phyloP scores from a whole-genome alignment of 352 stramenopile species.

The Globisporangium perplexum region DNA sequence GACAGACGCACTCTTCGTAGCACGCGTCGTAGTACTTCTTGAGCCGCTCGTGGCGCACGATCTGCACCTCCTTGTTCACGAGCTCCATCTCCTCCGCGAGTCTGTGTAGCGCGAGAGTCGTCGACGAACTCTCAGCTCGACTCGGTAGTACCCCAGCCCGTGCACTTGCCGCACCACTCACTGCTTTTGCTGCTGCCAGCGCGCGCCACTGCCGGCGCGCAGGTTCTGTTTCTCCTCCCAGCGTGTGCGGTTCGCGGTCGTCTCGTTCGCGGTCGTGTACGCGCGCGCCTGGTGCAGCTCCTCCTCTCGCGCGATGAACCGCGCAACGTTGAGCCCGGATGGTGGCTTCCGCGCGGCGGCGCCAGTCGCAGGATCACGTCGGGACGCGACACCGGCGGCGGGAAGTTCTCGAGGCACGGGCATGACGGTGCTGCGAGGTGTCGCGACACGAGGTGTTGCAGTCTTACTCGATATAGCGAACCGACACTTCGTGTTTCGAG shows the following conservation, averaged over 20 bases:
- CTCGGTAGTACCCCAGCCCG: too few species aligned
- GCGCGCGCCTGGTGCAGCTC: conserved; percentile 56
- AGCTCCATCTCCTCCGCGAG: conserved; percentile 70
- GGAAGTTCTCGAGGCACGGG: conserved; percentile 43
- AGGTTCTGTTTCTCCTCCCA: conserved; percentile 80
- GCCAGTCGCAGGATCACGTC: conserved; percentile 15
- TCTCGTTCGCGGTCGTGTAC: conserved; percentile 47
- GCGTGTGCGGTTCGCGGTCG: conserved; percentile 39
- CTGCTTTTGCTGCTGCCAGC: conserved; percentile 51
- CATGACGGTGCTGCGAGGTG: conserved; percentile 17
- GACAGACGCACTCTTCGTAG: conserved; percentile 61
- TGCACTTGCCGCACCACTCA: conserved; percentile 10
- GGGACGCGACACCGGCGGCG: conserved; percentile 43
- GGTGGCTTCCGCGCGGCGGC: conserved; percentile 30
- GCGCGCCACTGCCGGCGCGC: conserved; percentile 39
- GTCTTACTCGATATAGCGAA: too few species aligned
- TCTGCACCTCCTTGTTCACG: conserved; percentile 65
- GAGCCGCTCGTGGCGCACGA: conserved; percentile 56
- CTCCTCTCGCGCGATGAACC: conserved; percentile 73
- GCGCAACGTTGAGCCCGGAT: conserved; percentile 56
- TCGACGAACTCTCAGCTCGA: too few species aligned
- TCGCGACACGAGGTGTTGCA: too few species aligned
- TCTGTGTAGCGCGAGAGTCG: conserved; percentile 11
- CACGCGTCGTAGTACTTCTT: conserved; percentile 72
- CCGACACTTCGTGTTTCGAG: too few species aligned